Base-by-base conservation (phyloP, 352 stramenopile genomes). In the Peronospora farinosa region DNA sequence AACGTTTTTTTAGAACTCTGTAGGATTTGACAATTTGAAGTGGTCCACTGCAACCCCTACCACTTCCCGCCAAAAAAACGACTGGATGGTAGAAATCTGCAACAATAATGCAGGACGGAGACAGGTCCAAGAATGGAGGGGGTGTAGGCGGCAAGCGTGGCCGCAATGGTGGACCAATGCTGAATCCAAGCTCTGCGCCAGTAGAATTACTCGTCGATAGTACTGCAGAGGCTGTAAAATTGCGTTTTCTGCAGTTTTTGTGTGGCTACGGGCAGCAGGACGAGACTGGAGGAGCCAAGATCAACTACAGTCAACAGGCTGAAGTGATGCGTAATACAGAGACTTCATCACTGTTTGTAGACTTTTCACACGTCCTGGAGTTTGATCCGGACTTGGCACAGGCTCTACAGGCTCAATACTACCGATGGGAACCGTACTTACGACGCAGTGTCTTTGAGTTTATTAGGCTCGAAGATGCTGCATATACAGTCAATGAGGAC, bases 241-340 rank as follows among this genome's bases (percentile, higher is more conserved):
- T 65, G 54, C 82, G 82, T 9, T 93, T 93, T 48, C 60, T 93
- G 44, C 72, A 91, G 61, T 90, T 91, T 45, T 63, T 93, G 17
- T 88, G 79, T 23, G 70, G 76, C 40, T 90, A 90, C 36, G 75
- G 77, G 0, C 74, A 86, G 60, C 60, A 81, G 38, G 28, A 37
- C 8, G 51, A 65, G 16, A 46, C 35, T 1, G 50, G 12, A 5
- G 37, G 32, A 0, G 27, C 51, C 16, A 81, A 67, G 8, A 75
- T 91, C 23, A 91, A 84, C 40, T 93, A 93, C 65, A 78, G 69
- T 40, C 82, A 93, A 49, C 82, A 93, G 55, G 79, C 79, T 27
- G 78, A 93, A 39, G 76, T 93, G 40, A 93, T 93, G 82, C 82
- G 79, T 48, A 74, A 88, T 40, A 88, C 78, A 1, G 82, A 93